Base-by-base conservation (phyloP, 768 basidiomycete species). In the Trametes sanguinea region DNA sequence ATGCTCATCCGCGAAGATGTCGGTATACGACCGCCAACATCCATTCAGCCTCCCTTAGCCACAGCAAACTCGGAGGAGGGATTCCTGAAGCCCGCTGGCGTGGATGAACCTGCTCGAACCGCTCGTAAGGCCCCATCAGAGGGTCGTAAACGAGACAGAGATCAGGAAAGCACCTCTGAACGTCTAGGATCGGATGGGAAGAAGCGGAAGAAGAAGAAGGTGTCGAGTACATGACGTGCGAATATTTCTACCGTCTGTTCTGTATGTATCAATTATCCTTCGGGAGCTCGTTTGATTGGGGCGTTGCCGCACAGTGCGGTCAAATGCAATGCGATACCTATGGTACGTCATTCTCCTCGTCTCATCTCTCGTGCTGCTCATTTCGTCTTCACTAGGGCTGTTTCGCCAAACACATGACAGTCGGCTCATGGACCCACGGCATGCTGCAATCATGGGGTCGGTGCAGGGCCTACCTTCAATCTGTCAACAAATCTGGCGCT, bases 31-130 rank as follows among this genome's bases (percentile, higher is more conserved):
- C 59, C 58, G 22, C 66, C 65, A 5, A 29, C 55, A 1, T 39
- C 61, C 17, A 52, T 55, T 48, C 57, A 57, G 43, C 14, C 54
- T 6, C 32, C 60, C n/a, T 6, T 3, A 22, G 16, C 43, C 8
- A 14, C 48, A 0, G 43, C 51, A 17, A 48, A 51, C 11, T 7
- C 33, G 3, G 46, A 37, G 5, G 54, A 60, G 27, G 69, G 66
- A 2, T 86, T 86, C 71, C 64, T 85, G 61, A 86, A 84, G 66
- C 86, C 86, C 37, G 75, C 78, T 47, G 85, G 84, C 33, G 78
- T 87, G 16, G 85, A 86, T 60, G 83, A 80, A 37, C 72, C 76
- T 55, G 64, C 63, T 6, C 33, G 59, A 6, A n/a, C 61, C 10
- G n/a, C 52, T 6, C 51, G 51, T 42, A 56, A 56, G 27, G 43